These are phyloP conservation scores for Acacia melanoxylon DNA, from an alignment of 306 rosid genomes.

Conservation along the genomic window DNA sequence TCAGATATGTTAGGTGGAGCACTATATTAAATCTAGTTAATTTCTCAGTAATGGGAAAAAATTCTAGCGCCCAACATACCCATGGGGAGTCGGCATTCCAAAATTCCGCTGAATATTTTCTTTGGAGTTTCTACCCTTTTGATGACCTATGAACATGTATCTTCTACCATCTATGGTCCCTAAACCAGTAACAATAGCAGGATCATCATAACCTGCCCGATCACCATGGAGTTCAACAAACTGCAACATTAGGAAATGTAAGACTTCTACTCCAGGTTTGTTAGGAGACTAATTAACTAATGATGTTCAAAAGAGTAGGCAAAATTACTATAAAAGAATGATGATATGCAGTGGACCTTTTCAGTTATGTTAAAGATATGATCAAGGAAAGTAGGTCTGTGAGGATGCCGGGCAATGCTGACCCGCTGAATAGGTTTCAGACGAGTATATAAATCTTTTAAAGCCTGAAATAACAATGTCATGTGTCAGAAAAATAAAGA, in stretches of 20 bases:
- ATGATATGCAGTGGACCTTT: conserved; percentile 49
- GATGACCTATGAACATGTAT: conserved; percentile 94
- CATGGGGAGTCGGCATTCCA: conserved; percentile 85
- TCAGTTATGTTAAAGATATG: conserved; percentile 89
- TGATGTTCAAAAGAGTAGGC: conserved; percentile 20
- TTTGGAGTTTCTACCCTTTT: conserved; percentile 80
- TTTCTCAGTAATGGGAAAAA: neutral
- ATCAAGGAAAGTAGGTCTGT: conserved; percentile 97
- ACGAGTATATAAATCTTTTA: conserved; percentile 64
- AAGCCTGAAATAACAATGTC: conserved; percentile 60
- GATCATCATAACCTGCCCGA: conserved; percentile 93
- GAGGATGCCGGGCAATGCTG: conserved; percentile 89
- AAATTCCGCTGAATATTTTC: conserved; percentile 70
- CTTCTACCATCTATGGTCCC: conserved; percentile 84
- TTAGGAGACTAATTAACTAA: conserved; percentile 30
- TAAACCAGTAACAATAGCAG: conserved; percentile 93
- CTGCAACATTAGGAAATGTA: conserved; percentile 48
- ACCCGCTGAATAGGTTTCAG: conserved; percentile 88
- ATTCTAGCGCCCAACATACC: conserved; percentile 54
- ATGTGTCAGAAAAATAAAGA: conserved; percentile 10
- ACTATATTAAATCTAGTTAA: neutral
- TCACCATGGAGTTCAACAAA: conserved; percentile 99
- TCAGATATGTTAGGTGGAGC: neutral
- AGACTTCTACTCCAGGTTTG: conserved; percentile 15
- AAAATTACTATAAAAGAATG: conserved; percentile 22